Evolutionary conservation across 495 filamentous ascomycete genomes (phyloP).

Genomic region (Penicillium herquei): DNA sequence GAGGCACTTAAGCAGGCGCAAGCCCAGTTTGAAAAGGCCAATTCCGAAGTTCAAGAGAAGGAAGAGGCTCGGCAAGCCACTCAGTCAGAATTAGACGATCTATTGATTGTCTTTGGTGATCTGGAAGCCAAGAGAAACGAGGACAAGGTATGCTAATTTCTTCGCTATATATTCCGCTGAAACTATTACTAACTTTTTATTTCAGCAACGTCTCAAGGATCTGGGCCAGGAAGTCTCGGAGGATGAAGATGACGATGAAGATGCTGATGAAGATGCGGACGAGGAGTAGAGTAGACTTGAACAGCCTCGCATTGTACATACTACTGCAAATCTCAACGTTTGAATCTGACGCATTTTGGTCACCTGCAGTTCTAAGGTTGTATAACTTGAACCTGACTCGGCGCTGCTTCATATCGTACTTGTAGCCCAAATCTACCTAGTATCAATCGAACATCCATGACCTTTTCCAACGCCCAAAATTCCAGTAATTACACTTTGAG

Average conservation of each 20-base stretch:
- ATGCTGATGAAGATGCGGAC: conserved; percentile 59
- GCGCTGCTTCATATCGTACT: too few relatives aligned
- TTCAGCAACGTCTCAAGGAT: conserved; percentile 67
- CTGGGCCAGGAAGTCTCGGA: conserved; percentile 75
- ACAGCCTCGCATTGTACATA: conserved; percentile 2
- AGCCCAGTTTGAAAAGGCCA: conserved; percentile 26
- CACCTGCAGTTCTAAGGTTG: too few relatives aligned
- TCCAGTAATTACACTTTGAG: too few relatives aligned
- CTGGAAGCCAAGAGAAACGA: conserved; percentile 78
- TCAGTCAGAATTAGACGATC: conserved; percentile 76
- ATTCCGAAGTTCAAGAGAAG: conserved; percentile 43
- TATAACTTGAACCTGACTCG: too few relatives aligned
- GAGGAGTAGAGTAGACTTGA: conserved; percentile 42
- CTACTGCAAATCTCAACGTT: background rate
- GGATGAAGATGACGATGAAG: conserved; percentile 74
- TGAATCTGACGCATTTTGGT: too few relatives aligned
- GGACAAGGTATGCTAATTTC: conserved; percentile 65
- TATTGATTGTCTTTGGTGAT: conserved; percentile 85
- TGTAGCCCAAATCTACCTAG: background rate
- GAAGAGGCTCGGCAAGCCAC: conserved; percentile 63
- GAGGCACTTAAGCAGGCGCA: conserved; percentile 22
- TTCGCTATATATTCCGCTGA: background rate
- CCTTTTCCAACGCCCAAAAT: background rate
- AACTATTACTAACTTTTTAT: background rate
- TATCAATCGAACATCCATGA: background rate